Evolutionary conservation across 495 filamentous ascomycete genomes (phyloP).

Genomic region (Trichoderma parareesei): DNA sequence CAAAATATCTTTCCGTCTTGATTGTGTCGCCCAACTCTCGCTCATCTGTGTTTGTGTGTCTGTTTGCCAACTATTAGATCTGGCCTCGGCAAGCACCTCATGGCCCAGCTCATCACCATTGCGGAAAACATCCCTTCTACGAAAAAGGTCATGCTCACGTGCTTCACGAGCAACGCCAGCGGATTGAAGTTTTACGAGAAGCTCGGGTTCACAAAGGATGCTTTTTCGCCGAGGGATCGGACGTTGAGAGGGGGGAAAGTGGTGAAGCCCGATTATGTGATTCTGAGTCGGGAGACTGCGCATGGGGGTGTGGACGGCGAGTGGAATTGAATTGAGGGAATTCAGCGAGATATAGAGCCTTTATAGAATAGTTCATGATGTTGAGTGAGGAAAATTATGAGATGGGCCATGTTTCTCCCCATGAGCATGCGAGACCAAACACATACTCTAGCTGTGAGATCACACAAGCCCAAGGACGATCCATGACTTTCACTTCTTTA

Average conservation of each 20-base stretch:
- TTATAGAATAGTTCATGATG: not conserved
- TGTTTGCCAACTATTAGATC: constrained; percentile 24
- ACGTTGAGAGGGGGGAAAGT: constrained; percentile 56
- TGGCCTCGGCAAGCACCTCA: constrained; percentile 36
- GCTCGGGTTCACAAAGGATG: constrained; percentile 60
- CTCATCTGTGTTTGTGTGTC: not conserved
- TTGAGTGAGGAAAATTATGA: not conserved
- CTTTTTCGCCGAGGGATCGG: constrained; percentile 54
- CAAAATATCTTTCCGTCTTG: not conserved
- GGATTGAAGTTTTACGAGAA: constrained; percentile 59
- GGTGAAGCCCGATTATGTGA: constrained; percentile 58
- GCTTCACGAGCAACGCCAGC: constrained; percentile 58
- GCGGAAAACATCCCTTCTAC: constrained; percentile 42
- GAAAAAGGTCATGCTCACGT: constrained; percentile 77
- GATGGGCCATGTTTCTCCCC: too few relatives aligned
- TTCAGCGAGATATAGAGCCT: not conserved
- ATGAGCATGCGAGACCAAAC: too few relatives aligned
- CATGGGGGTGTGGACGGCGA: not conserved
- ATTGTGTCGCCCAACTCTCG: not conserved
- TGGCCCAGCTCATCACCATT: constrained; percentile 34
- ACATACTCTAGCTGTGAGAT: too few relatives aligned
- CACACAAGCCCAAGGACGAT: too few relatives aligned
- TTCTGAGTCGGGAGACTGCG: constrained; percentile 50
- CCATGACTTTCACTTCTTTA: too few relatives aligned
- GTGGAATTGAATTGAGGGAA: not conserved